These are phyloP conservation scores for Phytophthora sp. DNA, from an alignment of 352 stramenopile genomes.

Conservation along the genomic window DNA sequence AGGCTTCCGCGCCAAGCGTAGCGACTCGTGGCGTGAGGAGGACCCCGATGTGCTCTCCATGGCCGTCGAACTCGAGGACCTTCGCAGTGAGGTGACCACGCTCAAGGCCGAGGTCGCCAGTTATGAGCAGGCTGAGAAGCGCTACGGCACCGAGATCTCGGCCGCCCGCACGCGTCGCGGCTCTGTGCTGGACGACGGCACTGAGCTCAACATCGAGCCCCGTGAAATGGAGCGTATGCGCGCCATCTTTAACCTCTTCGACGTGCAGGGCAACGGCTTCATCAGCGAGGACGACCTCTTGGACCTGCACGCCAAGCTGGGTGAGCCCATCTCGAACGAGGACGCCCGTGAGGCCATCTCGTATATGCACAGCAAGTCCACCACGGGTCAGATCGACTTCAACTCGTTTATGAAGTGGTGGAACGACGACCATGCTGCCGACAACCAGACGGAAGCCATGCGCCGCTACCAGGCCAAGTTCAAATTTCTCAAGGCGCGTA, in stretches of 20 bases:
- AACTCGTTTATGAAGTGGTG: conserved; percentile 91
- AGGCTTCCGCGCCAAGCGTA: conserved; percentile 53
- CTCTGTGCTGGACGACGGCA: conserved; percentile 79
- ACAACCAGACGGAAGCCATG: conserved; percentile 80
- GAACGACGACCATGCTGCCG: conserved; percentile 81
- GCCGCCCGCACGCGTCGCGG: conserved; percentile 63
- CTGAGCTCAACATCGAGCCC: conserved; percentile 78
- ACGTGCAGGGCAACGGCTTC: conserved; percentile 81
- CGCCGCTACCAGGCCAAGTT: conserved; percentile 88
- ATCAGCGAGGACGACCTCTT: conserved; percentile 80
- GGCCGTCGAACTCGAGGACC: conserved; percentile 72
- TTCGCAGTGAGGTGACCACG: conserved; percentile 73
- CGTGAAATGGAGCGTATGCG: conserved; percentile 89
- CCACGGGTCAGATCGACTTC: conserved; percentile 78
- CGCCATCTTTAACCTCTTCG: conserved; percentile 84
- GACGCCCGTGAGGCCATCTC: conserved; percentile 75
- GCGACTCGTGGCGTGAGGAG: conserved; percentile 83
- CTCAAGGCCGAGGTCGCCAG: conserved; percentile 74
- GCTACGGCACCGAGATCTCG: conserved; percentile 64
- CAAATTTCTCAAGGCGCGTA: conserved; percentile 90
- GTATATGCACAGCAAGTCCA: conserved; percentile 68
- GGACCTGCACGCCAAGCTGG: conserved; percentile 83
- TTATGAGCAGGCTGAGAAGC: conserved; percentile 85
- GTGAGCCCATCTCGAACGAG: conserved; percentile 78
- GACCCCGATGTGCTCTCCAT: conserved; percentile 72